Evolutionary conservation across 2,329 filamentous ascomycete genomes (phyloP), one percentile per base, ranked within the genome.

Genomic region (Phyllosticta citrichinensis): DNA sequence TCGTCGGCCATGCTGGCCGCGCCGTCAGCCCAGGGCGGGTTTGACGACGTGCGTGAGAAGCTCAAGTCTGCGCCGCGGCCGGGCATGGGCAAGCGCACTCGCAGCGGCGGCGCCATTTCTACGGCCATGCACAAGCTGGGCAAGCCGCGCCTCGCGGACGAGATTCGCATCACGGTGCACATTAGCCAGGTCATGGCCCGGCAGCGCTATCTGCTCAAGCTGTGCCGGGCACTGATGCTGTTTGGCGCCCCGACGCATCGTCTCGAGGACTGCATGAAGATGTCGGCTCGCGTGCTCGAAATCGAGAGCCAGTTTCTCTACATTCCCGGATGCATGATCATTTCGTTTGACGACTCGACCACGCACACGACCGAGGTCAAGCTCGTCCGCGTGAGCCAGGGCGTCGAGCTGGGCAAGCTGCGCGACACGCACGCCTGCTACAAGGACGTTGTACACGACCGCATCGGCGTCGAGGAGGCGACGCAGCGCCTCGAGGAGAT

Each of bases 181-280:
- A 81, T 87, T 63, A 82, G 82, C 12, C 81, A 84, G 62, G 92
- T 88, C 17, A 81, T 96, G 20, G 85, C 86, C 40, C 83, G 91
- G 2, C 91, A 96, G 67, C 83, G 84, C 60, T 97, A 96, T 70
- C 80, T 97, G 12, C 81, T 92, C 60, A 91, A 89, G 71, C 82
- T 97, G 50, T 96, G 92, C 71, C 84, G 86, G 51, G 89, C 89
- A 1, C 77, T 97, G 62, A 97, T 97, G 91, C 81, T 85, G 69
- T 96, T 90, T 65, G 92, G 92, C 12, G 92, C 92, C 0, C 92
- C 92, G 0, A 96, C 91, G 0, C 92, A 97, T 76, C 86, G 92
- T 11, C 78, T 97, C 20, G 92, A 97, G 73, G 88, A 96, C 70
- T 96, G 96, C 72, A 87, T 97, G 83, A 86, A 83, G 64, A 95